Percentiles rank a stretch among this genome's conserved stretches.
These are phyloP conservation scores for Musa troglodytarum DNA, from an alignment of 176 grass and related monocot genomes.

Conservation along the genomic window DNA sequence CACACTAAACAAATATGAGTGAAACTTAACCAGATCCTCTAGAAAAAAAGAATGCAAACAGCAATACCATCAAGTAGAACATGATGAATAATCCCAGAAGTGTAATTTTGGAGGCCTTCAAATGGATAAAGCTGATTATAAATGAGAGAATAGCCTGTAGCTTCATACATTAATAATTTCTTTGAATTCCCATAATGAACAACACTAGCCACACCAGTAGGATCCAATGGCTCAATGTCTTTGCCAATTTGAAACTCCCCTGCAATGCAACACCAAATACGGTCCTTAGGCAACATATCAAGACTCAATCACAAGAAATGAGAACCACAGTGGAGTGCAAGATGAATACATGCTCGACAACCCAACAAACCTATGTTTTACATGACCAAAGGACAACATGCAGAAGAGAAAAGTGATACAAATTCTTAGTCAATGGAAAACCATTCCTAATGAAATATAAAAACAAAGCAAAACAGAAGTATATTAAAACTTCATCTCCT, in stretches of 20 bases:
- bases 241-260: constrained; percentile 66
- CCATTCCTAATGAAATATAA: too few species aligned
- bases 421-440: too few species aligned
- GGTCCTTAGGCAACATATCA: background rate
- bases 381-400: too few species aligned
- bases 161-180: constrained; percentile 25
- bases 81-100: constrained; percentile 91
- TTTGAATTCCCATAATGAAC: constrained; percentile 55
- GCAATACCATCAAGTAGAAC: constrained; percentile 48
- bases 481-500: too few species aligned
- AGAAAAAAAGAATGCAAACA: background rate
- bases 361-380: too few species aligned
- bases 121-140: constrained; percentile 91
- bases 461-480: too few species aligned
- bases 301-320: background rate
- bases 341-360: too few species aligned
- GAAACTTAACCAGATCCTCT: background rate
- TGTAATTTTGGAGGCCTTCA: constrained; percentile 71
- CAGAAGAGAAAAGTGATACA: too few species aligned
- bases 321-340: background rate
- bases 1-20: background rate
- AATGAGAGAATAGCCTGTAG: constrained; percentile 50
- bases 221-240: constrained; percentile 41
- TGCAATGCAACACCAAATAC: constrained; percentile 7
- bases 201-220: constrained; percentile 33